These are phyloP conservation scores for Baudoinia panamericana DNA, from an alignment of 495 filamentous ascomycete genomes.

Conservation along the genomic window DNA sequence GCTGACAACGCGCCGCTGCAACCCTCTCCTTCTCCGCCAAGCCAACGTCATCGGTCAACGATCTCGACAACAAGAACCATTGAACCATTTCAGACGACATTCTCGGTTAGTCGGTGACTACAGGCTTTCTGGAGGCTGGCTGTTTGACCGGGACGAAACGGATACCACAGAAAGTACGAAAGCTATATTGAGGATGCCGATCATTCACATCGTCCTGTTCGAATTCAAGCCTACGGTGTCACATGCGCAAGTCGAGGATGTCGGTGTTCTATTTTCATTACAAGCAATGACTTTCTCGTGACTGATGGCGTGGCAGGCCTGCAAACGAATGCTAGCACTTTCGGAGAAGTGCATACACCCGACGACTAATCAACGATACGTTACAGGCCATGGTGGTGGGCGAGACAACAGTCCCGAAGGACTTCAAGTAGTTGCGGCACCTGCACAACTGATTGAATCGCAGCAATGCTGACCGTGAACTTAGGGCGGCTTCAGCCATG, in stretches of 20 bases:
- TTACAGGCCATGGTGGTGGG: constrained; percentile 46
- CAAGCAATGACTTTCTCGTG: neutral
- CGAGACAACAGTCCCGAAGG: constrained; percentile 53
- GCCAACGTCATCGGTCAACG: constrained; percentile 1
- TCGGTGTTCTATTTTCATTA: constrained; percentile 31
- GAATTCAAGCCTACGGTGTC: constrained; percentile 40
- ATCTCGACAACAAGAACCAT: too few relatives aligned
- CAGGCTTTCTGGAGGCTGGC: constrained; percentile 5
- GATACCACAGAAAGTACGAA: neutral
- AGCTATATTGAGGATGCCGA: constrained; percentile 35
- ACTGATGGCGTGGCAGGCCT: constrained; percentile 27
- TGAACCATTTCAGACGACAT: too few relatives aligned
- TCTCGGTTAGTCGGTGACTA: too few relatives aligned
- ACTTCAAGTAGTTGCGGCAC: constrained; percentile 38
- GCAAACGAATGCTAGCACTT: constrained; percentile 30
- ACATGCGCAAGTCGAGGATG: constrained; percentile 36
- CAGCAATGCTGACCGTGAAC: neutral
- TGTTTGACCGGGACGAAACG: neutral
- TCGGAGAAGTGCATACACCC: constrained; percentile 37
- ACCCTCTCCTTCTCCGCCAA: constrained; percentile 2
- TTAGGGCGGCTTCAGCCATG: constrained; percentile 45
- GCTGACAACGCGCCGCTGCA: too few relatives aligned
- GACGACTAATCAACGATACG: constrained; percentile 40
- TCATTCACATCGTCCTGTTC: constrained; percentile 51
- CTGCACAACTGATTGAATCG: constrained; percentile 1